Evolutionary conservation across 257 asterid genomes (phyloP).

Genomic region (Sherardia arvensis): DNA sequence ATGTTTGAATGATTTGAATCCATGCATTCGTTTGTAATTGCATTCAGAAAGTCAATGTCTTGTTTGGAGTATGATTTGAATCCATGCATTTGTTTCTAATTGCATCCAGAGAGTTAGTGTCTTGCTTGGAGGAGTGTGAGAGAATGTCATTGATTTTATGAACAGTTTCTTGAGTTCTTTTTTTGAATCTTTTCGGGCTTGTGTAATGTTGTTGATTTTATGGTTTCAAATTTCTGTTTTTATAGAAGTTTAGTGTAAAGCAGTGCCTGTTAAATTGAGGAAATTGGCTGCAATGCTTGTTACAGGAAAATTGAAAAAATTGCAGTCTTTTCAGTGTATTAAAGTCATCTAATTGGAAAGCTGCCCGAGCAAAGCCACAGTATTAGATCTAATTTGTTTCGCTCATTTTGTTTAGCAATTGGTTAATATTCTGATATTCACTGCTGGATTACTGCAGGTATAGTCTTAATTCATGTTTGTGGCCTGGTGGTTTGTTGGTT

Average conservation of each 20-base stretch:
- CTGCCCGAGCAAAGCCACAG: not conserved
- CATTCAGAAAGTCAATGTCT: not conserved
- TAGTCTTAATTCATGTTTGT: conserved; percentile 28
- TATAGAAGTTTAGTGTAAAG: not conserved
- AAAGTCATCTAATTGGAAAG: not conserved
- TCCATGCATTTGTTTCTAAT: no score
- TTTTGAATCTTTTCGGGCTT: not conserved
- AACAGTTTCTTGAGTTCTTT: not conserved
- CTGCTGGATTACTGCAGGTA: conserved; percentile 26
- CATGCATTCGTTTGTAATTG: not conserved
- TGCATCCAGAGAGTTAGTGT: no score
- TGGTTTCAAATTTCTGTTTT: not conserved
- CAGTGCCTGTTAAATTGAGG: not conserved
- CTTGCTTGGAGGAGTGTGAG: no score
- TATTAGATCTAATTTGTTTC: not conserved
- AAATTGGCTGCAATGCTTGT: not conserved
- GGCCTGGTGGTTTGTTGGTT: conserved; percentile 19
- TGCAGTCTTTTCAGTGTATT: not conserved
- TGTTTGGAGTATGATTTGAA: no score
- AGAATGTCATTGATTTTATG: no score
- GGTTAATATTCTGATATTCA: conserved; percentile 29
- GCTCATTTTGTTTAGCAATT: conserved; percentile 1
- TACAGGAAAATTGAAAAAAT: not conserved
- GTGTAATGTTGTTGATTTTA: not conserved
- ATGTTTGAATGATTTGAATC: not conserved